These are phyloP conservation scores for Nigrospora oryzae DNA, from an alignment of 2,329 filamentous ascomycete species.

Conservation along the genomic window DNA sequence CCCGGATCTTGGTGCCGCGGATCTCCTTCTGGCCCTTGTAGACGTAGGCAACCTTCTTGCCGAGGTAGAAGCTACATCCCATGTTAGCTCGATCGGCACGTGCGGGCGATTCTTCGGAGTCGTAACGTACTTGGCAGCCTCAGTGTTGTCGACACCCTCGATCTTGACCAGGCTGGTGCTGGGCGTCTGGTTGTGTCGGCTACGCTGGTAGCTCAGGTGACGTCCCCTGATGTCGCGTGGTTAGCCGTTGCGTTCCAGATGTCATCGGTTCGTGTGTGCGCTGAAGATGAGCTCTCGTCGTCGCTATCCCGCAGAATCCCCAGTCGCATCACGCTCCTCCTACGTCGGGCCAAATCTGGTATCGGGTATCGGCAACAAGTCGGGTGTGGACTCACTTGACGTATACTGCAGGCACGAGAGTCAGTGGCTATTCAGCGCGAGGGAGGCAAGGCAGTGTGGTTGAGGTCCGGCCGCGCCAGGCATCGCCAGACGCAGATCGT, in stretches of 20 bases:
- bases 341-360: neutral
- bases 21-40: slow-evolving; percentile 94
- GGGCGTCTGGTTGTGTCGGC: slow-evolving; percentile 84
- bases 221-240: slow-evolving; percentile 61
- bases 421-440: slow-evolving; percentile 21
- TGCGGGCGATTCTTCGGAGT: neutral
- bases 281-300: neutral
- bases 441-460: no score
- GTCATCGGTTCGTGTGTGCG: no score
- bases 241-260: slow-evolving; percentile 9
- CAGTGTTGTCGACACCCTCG: slow-evolving; percentile 88
- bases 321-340: neutral
- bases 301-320: neutral
- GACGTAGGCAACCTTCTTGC: slow-evolving; percentile 98
- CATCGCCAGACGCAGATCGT: no score
- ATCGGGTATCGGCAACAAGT: no score
- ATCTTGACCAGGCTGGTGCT: slow-evolving; percentile 95
- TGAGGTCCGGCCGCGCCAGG: no score
- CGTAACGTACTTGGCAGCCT: slow-evolving; percentile 70
- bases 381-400: slow-evolving; percentile 64
- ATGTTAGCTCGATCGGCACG: slow-evolving; percentile 10
- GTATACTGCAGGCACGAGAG: slow-evolving; percentile 54
- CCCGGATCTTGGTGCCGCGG: slow-evolving; percentile 94
- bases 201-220: slow-evolving; percentile 96
- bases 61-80: slow-evolving; percentile 75